Evolutionary conservation across 2,329 filamentous ascomycete genomes (phyloP).

Genomic region (Hymenoscyphus linearis): DNA sequence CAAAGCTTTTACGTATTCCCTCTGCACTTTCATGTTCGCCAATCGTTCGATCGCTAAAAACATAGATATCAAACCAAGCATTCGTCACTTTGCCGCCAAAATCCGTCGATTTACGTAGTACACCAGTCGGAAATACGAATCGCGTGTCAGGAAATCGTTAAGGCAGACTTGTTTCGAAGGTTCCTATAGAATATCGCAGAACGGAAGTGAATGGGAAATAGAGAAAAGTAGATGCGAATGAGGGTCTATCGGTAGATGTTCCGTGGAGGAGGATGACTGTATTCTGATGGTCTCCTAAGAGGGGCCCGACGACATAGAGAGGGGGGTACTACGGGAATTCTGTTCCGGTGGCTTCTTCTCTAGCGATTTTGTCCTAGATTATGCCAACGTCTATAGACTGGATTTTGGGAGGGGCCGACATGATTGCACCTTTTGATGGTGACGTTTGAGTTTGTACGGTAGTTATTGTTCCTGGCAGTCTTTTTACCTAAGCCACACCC

Average conservation of each 20-base stretch:
- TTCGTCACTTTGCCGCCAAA: constrained; percentile 19
- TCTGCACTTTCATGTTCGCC: constrained; percentile 11
- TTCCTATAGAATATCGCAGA: constrained; percentile 21
- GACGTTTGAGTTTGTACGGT: not conserved
- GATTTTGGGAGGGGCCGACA: not conserved
- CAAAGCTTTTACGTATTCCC: constrained; percentile 13
- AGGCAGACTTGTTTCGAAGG: constrained; percentile 26
- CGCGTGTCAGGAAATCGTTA: constrained; percentile 12
- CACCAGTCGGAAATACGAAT: constrained; percentile 24
- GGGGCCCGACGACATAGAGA: constrained; percentile 20
- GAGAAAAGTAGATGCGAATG: constrained; percentile 35
- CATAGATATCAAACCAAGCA: constrained; percentile 29
- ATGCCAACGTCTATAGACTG: not conserved
- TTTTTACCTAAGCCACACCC: too few relatives aligned
- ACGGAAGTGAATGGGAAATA: constrained; percentile 12
- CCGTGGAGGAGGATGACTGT: constrained; percentile 40
- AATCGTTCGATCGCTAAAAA: constrained; percentile 22
- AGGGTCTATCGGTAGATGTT: constrained; percentile 33
- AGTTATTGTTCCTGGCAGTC: too few relatives aligned
- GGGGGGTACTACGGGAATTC: not conserved
- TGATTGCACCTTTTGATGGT: not conserved
- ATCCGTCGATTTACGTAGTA: constrained; percentile 13
- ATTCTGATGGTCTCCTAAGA: constrained; percentile 24
- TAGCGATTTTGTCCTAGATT: not conserved
- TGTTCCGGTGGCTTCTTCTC: not conserved